These are phyloP conservation scores for Phytopythium aichiense DNA, from an alignment of 352 stramenopile genomes.

Conservation along the genomic window DNA sequence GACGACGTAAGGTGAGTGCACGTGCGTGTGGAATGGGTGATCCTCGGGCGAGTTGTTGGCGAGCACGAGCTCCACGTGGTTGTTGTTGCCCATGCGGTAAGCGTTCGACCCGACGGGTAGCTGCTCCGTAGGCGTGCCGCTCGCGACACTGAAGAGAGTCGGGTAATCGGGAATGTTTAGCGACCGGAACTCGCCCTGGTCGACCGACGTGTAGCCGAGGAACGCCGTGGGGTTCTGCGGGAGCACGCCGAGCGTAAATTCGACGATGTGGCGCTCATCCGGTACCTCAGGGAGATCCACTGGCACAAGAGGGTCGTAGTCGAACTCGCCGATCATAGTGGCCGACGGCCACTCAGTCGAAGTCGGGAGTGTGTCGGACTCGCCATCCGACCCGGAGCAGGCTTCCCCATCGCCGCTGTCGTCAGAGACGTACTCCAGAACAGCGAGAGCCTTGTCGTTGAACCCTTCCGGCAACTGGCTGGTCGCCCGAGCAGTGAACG, in stretches of 20 bases:
- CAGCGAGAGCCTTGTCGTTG: constrained; percentile 29
- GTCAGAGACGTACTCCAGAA: constrained; percentile 26
- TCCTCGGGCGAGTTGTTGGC: constrained; percentile 34
- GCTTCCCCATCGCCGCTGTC: constrained; percentile 4
- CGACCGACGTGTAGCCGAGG: constrained; percentile 25
- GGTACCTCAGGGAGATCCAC: constrained; percentile 14
- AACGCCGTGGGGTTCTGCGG: constrained; percentile 14
- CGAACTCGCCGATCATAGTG: constrained; percentile 30
- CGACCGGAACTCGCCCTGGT: constrained; percentile 21
- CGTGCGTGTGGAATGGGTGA: constrained; percentile 46
- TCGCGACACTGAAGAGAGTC: constrained; percentile 30
- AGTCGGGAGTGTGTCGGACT: constrained; percentile 13
- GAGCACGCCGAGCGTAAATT: constrained; percentile 23
- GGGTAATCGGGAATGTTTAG: constrained; percentile 21
- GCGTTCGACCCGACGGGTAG: constrained; percentile 29
- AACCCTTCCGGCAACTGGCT: constrained; percentile 30
- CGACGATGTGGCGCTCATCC: constrained; percentile 25
- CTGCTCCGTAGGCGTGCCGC: constrained; percentile 19
- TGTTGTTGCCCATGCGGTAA: constrained; percentile 17
- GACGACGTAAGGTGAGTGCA: constrained; percentile 31
- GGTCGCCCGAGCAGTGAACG: constrained; percentile 21
- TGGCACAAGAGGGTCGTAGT: constrained; percentile 18
- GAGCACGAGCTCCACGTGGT: constrained; percentile 37
- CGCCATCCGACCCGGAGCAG: not conserved
- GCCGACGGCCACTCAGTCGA: constrained; percentile 19